phyloP scores from a whole-genome alignment of 1,284 basidiomycete genomes.

The Sparassis latifolia region DNA sequence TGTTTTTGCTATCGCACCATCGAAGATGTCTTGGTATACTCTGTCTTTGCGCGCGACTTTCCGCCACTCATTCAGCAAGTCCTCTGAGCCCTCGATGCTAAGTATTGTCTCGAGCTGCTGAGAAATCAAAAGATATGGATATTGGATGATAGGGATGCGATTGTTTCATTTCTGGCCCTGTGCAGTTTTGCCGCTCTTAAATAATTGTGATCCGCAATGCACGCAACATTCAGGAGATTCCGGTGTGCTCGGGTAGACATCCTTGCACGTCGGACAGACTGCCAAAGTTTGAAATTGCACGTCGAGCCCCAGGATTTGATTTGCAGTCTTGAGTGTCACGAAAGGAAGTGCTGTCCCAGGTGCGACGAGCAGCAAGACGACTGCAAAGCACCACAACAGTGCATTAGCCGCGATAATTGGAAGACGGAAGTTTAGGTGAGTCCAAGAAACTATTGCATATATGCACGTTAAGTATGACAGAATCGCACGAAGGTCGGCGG shows the following conservation, averaged over 20 bases:
- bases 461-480: not conserved
- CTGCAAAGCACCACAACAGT: not conserved
- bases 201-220: not conserved
- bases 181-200: not conserved
- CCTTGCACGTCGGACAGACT: not conserved
- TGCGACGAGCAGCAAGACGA: not conserved
- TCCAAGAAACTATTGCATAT: not conserved
- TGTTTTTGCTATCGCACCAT: conserved; percentile 14
- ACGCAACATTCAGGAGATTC: not conserved
- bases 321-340: not conserved
- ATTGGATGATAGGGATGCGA: conserved; percentile 7
- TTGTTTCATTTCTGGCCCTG: not conserved
- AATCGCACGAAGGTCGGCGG: not conserved
- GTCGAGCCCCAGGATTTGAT: not conserved
- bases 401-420: not conserved
- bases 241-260: not conserved
- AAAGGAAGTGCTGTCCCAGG: not conserved
- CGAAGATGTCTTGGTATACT: conserved; percentile 18
- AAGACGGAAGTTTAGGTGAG: not conserved
- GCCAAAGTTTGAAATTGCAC: not conserved
- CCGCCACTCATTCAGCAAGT: conserved; percentile 14
- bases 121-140: conserved; percentile 8
- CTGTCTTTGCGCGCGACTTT: conserved; percentile 6
- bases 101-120: conserved; percentile 11
- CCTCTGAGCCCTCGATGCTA: conserved; percentile 8